Conservation (phyloP, 2,329 filamentous ascomycete species). For the Hymenotorrendiella dingleyae region DNA sequence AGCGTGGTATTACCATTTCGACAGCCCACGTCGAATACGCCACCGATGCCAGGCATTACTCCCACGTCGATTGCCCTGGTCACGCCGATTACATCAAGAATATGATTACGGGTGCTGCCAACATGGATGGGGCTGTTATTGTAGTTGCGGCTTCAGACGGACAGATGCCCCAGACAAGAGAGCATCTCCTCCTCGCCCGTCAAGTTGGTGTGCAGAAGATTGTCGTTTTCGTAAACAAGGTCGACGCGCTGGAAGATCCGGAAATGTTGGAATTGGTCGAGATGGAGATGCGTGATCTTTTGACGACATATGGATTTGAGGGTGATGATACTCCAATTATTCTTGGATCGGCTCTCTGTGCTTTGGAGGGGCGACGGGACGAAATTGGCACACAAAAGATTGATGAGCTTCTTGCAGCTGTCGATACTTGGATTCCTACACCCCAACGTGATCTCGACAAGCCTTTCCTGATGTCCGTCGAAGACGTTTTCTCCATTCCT, state of each 20-base stretch:
- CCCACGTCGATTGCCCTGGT: conserved; percentile 98
- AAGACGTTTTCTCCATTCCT: conserved; percentile 84
- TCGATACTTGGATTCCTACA: conserved; percentile 95
- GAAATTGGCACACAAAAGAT: conserved; percentile 88
- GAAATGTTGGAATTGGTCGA: conserved; percentile 99
- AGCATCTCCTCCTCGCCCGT: conserved; percentile 94
- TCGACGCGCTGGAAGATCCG: conserved; percentile 93
- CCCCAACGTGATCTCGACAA: conserved; percentile 92
- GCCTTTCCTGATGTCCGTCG: conserved; percentile 98
- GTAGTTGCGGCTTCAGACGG: conserved; percentile 97
- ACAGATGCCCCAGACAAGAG: conserved; percentile 99
- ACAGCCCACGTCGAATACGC: conserved; percentile 98
- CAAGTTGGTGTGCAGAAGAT: conserved; percentile 98
- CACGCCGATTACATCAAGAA: conserved; percentile 99
- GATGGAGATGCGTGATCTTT: conserved; percentile 99
- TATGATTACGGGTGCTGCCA: conserved; percentile 99
- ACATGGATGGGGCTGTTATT: conserved; percentile 99
- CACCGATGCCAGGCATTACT: conserved; percentile 92
- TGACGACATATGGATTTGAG: conserved; percentile 90
- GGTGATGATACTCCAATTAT: conserved; percentile 96
- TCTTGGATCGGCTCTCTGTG: conserved; percentile 93
- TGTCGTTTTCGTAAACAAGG: conserved; percentile 99
- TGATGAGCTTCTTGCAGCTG: conserved; percentile 81
- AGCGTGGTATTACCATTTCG: conserved; percentile 99
- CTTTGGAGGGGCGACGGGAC: conserved; percentile 76